Evolutionary conservation across 2,329 filamentous ascomycete genomes (phyloP), one percentile per base, ranked within the genome.

Genomic region (Dryadomyces quercivorus): DNA sequence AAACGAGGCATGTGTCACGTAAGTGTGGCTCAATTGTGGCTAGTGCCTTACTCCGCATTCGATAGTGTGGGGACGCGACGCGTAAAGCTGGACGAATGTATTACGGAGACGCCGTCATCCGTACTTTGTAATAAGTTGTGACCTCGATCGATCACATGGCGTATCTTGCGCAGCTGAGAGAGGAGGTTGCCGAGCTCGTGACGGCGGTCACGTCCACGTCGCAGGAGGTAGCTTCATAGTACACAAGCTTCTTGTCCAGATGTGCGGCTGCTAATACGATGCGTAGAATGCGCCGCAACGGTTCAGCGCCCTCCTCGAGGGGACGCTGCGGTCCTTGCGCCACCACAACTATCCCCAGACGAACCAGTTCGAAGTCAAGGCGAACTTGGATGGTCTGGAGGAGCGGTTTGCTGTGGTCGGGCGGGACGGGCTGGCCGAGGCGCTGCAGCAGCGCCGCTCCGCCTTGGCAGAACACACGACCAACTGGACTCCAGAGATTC

Each of bases 351-450:
- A 79, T 64, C 71, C 78, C 38, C 78, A 85, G 42, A 88, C 84
- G 1, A 88, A 92, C 63, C 85, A 88, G 60, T 91, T 91, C 63
- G 82, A 86, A 47, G 79, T 91, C 20, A 71, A 77, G 43, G 76
- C 76, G 42, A 76, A 75, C 40, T 73, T 92, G 2, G 73, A 81
- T 50, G 87, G 87, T 1, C 73, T 96, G 2, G 84, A 91, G 60
- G 93, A 97, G 70, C 90, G 92, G 61, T 93, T 96, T 62, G 79
- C 82, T 36, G 77, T 97, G 53, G 76, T 88, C 50, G 84, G 86
- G 63, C 82, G 87, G 58, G 91, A 96, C 62, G 81, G 81, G 43
- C 72, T 96, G 26, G 88, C 89, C 13, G 83, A 91, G 43, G 78
- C 82, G 57, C 68, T 95, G 20, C 70, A 76, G 12, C 63, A 69